phyloP scores from a whole-genome alignment of 2,329 filamentous ascomycete species.

The Paracoccidioides lutzii region DNA sequence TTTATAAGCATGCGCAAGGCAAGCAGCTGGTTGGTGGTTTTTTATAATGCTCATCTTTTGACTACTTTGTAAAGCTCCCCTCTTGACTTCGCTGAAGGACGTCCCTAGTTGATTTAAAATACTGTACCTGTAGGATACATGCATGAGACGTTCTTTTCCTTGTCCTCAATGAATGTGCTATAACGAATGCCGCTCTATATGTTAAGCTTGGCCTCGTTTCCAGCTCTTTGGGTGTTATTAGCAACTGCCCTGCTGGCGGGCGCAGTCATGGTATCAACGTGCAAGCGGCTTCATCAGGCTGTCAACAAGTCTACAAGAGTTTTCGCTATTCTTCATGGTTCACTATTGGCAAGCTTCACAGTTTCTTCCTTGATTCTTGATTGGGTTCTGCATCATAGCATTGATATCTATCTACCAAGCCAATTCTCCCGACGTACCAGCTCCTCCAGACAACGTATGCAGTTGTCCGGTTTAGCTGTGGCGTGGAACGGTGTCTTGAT shows the following conservation, averaged over 20 bases:
- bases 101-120: not conserved
- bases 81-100: too few relatives aligned
- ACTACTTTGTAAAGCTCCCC: not conserved
- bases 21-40: too few relatives aligned
- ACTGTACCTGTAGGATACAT: not conserved
- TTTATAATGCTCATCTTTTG: not conserved
- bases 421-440: not conserved
- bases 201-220: not conserved
- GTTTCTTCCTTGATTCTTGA: not conserved
- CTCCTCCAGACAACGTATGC: not conserved
- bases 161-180: not conserved
- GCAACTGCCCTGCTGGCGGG: not conserved
- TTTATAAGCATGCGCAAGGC: too few relatives aligned
- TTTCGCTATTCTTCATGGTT: not conserved
- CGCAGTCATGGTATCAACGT: not conserved
- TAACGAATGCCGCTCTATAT: not conserved
- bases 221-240: not conserved
- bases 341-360: not conserved
- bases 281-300: not conserved
- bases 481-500: not conserved
- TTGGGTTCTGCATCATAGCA: not conserved
- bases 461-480: not conserved
- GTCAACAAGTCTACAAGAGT: not conserved
- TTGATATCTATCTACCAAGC: not conserved
- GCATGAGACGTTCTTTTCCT: not conserved